These are phyloP conservation scores for Dioscorea dumetorum DNA, from an alignment of 106 monocot genomes.

Conservation along the genomic window DNA sequence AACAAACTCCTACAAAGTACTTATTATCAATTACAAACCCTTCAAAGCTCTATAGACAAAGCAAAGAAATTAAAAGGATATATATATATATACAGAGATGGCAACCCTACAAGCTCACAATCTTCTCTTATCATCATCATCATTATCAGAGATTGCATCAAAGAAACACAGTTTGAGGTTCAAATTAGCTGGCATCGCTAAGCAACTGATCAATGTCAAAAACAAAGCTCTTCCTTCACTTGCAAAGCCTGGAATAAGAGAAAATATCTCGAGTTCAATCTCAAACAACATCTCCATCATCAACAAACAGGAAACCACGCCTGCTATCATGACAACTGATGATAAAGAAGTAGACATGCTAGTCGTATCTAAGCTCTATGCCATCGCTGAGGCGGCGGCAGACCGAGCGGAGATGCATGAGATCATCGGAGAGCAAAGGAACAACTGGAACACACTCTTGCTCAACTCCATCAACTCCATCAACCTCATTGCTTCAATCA, in stretches of 20 bases:
- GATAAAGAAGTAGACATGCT: background rate
- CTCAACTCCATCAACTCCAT: slow-evolving; percentile 51
- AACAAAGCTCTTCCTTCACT: background rate
- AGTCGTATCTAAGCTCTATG: slow-evolving; percentile 22
- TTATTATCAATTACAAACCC: too few relatives aligned
- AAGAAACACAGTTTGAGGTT: too few relatives aligned
- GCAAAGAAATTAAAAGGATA: too few relatives aligned
- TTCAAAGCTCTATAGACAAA: too few relatives aligned
- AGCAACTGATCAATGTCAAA: too few relatives aligned
- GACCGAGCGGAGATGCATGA: slow-evolving; percentile 80
- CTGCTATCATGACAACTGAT: too few relatives aligned
- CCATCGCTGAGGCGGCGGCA: slow-evolving; percentile 63
- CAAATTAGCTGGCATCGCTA: background rate
- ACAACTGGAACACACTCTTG: slow-evolving; percentile 73
- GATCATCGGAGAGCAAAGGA: slow-evolving; percentile 63
- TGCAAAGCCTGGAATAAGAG: background rate
- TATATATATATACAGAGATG: background rate
- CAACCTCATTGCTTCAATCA: slow-evolving; percentile 45
- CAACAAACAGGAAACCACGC: background rate
- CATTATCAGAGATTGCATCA: background rate
- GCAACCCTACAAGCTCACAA: slow-evolving; percentile 1
- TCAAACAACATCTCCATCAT: background rate
- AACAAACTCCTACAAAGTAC: too few relatives aligned
- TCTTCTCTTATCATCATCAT: background rate
- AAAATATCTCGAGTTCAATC: background rate